Percentiles rank a stretch among this genome's conserved stretches.
phyloP scores from a whole-genome alignment of 2,329 filamentous ascomycete species.

The Aschersonia sp. region DNA sequence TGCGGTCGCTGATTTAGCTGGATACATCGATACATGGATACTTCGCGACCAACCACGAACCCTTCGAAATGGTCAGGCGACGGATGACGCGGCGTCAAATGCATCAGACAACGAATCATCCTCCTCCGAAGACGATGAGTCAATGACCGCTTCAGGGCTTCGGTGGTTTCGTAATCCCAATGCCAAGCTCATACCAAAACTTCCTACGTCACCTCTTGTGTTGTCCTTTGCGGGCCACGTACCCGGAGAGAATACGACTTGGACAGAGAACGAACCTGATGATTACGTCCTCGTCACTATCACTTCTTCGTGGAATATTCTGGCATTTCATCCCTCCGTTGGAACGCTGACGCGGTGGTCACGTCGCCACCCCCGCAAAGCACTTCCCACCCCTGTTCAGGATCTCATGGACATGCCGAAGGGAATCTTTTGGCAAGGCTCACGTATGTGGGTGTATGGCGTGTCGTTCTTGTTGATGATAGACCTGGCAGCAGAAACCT shows the following conservation, averaged over 20 bases:
- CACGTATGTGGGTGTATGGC: slow-evolving; percentile 77
- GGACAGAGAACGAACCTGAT: slow-evolving; percentile 13
- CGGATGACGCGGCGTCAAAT: slow-evolving; percentile 14
- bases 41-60: slow-evolving; percentile 31
- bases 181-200: slow-evolving; percentile 52
- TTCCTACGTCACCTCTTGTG: slow-evolving; percentile 49
- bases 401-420: slow-evolving; percentile 67
- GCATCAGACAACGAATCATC: slow-evolving; percentile 25
- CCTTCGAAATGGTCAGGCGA: slow-evolving; percentile 16
- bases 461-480: slow-evolving; percentile 85
- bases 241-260: slow-evolving; percentile 15
- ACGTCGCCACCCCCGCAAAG: slow-evolving; percentile 61
- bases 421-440: slow-evolving; percentile 71
- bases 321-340: slow-evolving; percentile 65
- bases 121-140: slow-evolving; percentile 23
- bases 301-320: slow-evolving; percentile 48
- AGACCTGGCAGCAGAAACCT: slow-evolving; percentile 60
- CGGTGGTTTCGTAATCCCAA: slow-evolving; percentile 62
- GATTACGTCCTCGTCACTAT: slow-evolving; percentile 38
- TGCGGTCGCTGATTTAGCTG: slow-evolving; percentile 67
- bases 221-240: slow-evolving; percentile 50
- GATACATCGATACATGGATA: slow-evolving; percentile 79
- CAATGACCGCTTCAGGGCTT: slow-evolving; percentile 27
- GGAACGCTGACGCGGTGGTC: slow-evolving; percentile 78
- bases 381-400: slow-evolving; percentile 60